phyloP scores from a whole-genome alignment of 352 stramenopile species.

The Thalassiosira pacifica region DNA sequence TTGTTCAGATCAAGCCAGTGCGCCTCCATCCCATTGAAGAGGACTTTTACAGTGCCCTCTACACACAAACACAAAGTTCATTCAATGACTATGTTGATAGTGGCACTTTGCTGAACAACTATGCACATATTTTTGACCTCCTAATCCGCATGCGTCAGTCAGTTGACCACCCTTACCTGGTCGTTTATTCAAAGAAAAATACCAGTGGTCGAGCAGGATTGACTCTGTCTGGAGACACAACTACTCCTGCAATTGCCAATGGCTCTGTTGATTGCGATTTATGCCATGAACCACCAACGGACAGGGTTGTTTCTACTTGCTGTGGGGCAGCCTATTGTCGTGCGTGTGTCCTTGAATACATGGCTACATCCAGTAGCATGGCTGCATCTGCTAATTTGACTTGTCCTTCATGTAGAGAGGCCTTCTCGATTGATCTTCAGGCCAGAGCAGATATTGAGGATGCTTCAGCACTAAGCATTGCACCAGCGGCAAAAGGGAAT shows the following conservation, averaged over 20 bases:
- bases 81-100: conserved; percentile 99
- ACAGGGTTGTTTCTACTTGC: conserved; percentile 91
- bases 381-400: conserved; percentile 41
- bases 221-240: neutral
- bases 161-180: conserved; percentile 99
- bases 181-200: conserved; percentile 87
- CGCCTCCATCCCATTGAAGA: conserved; percentile 88
- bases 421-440: conserved; percentile 86
- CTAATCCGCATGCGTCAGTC: conserved; percentile 97
- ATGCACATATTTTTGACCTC: conserved; percentile 98
- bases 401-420: conserved; percentile 78
- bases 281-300: conserved; percentile 92
- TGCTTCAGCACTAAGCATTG: conserved; percentile 63
- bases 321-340: conserved; percentile 94
- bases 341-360: conserved; percentile 86
- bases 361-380: conserved; percentile 67
- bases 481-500: conserved; percentile 15
- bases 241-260: conserved; percentile 68
- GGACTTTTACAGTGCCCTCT: conserved; percentile 97
- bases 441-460: conserved; percentile 70
- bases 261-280: conserved; percentile 89
- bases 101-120: conserved; percentile 99
- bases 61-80: conserved; percentile 90
- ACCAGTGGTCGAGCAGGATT: conserved; percentile 28
- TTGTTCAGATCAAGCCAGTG: conserved; percentile 83